These are phyloP conservation scores for Saccharomycopsis babjevae DNA, from an alignment of 805 yeast genomes.

Conservation along the genomic window DNA sequence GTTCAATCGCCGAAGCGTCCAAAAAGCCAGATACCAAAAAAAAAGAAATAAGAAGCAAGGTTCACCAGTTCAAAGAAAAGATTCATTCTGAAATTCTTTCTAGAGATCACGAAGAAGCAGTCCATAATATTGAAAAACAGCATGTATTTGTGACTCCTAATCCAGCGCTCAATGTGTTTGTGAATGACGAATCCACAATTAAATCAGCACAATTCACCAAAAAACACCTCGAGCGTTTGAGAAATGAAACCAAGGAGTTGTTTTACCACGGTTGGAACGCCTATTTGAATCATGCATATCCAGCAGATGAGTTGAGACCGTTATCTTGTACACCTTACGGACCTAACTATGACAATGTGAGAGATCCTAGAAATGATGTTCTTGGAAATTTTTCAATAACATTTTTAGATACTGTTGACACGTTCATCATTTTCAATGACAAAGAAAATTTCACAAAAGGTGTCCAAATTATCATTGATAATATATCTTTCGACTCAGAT, in stretches of 20 bases:
- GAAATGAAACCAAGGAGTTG: conserved; percentile 40
- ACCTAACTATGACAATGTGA: conserved; percentile 44
- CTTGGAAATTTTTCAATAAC: conserved; percentile 78
- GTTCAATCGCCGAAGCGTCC: not conserved
- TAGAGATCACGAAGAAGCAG: not conserved
- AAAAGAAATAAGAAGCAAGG: not conserved
- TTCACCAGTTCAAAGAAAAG: not conserved
- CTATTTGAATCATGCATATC: conserved; percentile 63
- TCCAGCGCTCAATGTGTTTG: not conserved
- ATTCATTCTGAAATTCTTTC: not conserved
- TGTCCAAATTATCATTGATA: conserved; percentile 31
- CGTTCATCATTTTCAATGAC: conserved; percentile 64
- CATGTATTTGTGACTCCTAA: not conserved
- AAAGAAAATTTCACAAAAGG: conserved; percentile 41
- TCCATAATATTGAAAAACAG: not conserved
- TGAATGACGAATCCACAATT: not conserved
- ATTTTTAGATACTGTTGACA: conserved; percentile 68
- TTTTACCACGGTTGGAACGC: conserved; percentile 69
- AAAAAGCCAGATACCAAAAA: not conserved
- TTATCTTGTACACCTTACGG: conserved; percentile 58
- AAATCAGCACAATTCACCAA: conserved; percentile 20
- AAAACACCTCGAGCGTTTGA: conserved; percentile 24
- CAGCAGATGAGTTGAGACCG: conserved; percentile 76
- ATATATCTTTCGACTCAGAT: conserved; percentile 45
- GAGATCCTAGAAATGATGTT: conserved; percentile 65